phyloP scores from a whole-genome alignment of 345 rosid species.

The Sisymbrium irio region DNA sequence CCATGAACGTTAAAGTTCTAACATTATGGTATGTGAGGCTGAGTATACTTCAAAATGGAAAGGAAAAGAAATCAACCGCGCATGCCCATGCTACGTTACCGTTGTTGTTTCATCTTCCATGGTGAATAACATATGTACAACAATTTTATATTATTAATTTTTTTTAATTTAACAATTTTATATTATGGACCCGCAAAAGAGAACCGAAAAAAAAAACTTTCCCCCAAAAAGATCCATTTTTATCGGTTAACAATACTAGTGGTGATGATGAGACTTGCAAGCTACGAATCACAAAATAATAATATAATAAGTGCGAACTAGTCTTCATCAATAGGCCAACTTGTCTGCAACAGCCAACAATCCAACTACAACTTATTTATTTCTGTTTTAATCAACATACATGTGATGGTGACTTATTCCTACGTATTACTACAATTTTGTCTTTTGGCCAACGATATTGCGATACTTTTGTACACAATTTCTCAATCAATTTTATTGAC shows the following conservation, averaged over 20 bases:
- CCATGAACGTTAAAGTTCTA: too few species aligned
- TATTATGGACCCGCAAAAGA: slow-evolving; percentile 10
- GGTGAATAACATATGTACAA: not conserved
- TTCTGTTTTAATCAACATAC: not conserved
- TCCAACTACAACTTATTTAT: slow-evolving; percentile 18
- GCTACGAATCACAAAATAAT: not conserved
- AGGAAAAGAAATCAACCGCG: not conserved
- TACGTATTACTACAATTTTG: slow-evolving; percentile 3
- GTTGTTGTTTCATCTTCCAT: not conserved
- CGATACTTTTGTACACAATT: slow-evolving; percentile 17
- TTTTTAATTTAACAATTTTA: too few species aligned
- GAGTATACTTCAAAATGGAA: not conserved
- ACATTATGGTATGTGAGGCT: not conserved
- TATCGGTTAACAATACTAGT: slow-evolving; percentile 7
- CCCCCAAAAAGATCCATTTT: not conserved
- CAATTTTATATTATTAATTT: too few species aligned
- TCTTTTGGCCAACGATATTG: slow-evolving; percentile 11
- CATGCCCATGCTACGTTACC: slow-evolving; percentile 3
- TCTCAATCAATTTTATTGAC: not conserved
- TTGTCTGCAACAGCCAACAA: slow-evolving; percentile 23
- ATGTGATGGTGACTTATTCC: slow-evolving; percentile 27
- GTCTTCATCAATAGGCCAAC: slow-evolving; percentile 21
- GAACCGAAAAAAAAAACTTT: not conserved
- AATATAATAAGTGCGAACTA: not conserved
- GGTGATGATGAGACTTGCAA: slow-evolving; percentile 21